Conservation (phyloP, 768 basidiomycete species). For the Suillus luteus region DNA sequence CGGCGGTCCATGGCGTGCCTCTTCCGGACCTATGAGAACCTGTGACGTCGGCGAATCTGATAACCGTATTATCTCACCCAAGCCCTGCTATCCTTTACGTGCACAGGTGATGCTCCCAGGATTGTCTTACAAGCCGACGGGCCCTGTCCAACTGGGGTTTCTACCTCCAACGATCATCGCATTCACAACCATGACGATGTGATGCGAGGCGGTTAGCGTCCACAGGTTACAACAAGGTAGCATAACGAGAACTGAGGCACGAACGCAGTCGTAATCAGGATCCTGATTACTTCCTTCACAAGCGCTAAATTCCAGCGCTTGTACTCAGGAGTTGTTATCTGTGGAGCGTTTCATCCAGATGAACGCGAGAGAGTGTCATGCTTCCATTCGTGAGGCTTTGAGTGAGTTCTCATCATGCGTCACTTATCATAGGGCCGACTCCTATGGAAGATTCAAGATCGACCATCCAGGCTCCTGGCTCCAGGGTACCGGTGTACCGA, state of each 20-base stretch:
- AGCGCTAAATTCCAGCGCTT: neutral
- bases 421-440: neutral
- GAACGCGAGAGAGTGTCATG: slow-evolving; percentile 4
- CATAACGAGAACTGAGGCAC: too few species aligned
- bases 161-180: neutral
- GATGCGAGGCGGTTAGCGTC: too few species aligned
- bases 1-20: slow-evolving; percentile 12
- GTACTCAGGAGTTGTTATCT: neutral
- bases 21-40: slow-evolving; percentile 3
- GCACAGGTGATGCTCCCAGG: neutral
- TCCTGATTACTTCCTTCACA: neutral
- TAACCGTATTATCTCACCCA: neutral
- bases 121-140: neutral
- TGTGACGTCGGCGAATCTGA: slow-evolving; percentile 1
- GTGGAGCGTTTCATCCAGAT: neutral
- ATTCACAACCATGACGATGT: neutral
- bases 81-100: neutral
- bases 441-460: neutral
- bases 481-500: neutral
- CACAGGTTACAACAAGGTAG: too few species aligned
- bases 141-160: neutral
- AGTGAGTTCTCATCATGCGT: neutral
- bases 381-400: too few species aligned
- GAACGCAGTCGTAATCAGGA: neutral
- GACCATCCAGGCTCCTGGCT: neutral